Conservation (phyloP, 2,329 filamentous ascomycete species). For the Cladosporium phlei region DNA sequence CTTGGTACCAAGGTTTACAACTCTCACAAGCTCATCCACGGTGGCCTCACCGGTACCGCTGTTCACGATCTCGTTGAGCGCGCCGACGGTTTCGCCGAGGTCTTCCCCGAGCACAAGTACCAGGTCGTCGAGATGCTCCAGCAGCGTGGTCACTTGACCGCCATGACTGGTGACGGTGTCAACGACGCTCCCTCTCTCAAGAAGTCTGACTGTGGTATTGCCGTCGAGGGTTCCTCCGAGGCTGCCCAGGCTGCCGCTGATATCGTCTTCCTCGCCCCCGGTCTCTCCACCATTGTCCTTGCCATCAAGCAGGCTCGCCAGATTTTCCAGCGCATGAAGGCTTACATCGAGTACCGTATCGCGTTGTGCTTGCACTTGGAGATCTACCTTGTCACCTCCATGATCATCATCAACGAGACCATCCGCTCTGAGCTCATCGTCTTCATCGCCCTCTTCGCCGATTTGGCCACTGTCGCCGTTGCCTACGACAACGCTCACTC, state of each 20-base stretch:
- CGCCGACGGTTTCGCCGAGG: conserved; percentile 68
- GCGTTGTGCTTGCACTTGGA: conserved; percentile 69
- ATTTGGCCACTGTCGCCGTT: conserved; percentile 72
- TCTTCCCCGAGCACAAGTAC: conserved; percentile 73
- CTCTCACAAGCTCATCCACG: conserved; percentile 71
- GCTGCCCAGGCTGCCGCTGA: conserved; percentile 68
- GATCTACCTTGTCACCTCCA: conserved; percentile 71
- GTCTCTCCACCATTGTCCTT: conserved; percentile 65
- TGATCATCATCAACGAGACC: conserved; percentile 77
- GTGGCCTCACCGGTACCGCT: conserved; percentile 66
- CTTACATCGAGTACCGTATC: conserved; percentile 73
- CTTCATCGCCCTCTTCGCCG: conserved; percentile 74
- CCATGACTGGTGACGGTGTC: conserved; percentile 72
- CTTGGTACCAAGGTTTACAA: conserved; percentile 78
- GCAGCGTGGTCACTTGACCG: conserved; percentile 67
- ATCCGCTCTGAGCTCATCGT: conserved; percentile 68
- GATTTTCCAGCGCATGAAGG: conserved; percentile 76
- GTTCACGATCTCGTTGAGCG: conserved; percentile 74
- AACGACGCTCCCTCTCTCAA: conserved; percentile 70
- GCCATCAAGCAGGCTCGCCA: conserved; percentile 70
- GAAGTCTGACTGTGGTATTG: conserved; percentile 71
- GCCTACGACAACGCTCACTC: conserved; percentile 77
- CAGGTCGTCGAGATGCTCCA: conserved; percentile 72
- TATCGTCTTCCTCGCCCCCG: conserved; percentile 70
- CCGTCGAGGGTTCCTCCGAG: conserved; percentile 67